phyloP scores from a whole-genome alignment of 768 basidiomycete genomes.

The Tulasnella sp. region DNA sequence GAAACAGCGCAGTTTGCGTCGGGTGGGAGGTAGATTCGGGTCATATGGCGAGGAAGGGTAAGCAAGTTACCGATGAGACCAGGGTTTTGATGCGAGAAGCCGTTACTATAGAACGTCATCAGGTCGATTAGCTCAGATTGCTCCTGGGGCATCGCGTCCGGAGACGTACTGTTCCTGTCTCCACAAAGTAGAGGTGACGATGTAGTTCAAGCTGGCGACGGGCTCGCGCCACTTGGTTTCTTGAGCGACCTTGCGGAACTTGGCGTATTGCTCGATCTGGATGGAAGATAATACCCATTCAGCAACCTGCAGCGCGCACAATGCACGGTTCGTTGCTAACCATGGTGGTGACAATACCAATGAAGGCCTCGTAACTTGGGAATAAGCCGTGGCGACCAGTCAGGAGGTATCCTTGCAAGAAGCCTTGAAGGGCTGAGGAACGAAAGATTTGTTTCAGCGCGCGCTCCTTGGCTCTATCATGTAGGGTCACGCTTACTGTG shows the following conservation, averaged over 20 bases:
- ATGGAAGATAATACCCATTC: background rate
- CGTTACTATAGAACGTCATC: conserved; percentile 28
- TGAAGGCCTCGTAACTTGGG: conserved; percentile 90
- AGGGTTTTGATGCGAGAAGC: conserved; percentile 53
- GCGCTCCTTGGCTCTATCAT: background rate
- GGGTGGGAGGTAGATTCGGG: conserved; percentile 84
- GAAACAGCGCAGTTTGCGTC: conserved; percentile 87
- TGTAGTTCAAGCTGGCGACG: conserved; percentile 77
- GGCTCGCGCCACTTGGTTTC: conserved; percentile 76
- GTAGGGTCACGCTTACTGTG: conserved; percentile 50
- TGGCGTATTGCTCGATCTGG: conserved; percentile 75
- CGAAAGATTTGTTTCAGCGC: background rate
- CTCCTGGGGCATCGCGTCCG: background rate
- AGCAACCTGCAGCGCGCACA: background rate
- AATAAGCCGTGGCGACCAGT: conserved; percentile 77
- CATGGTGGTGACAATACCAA: conserved; percentile 89
- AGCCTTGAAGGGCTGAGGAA: conserved; percentile 68
- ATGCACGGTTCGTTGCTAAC: conserved; percentile 39
- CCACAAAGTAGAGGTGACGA: conserved; percentile 87
- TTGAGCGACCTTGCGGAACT: conserved; percentile 78
- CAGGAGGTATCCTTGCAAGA: conserved; percentile 91
- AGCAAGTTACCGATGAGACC: conserved; percentile 87
- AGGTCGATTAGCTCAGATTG: background rate
- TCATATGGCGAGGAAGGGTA: conserved; percentile 68
- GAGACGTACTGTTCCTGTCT: conserved; percentile 61